Evolutionary conservation across 2,329 filamentous ascomycete genomes (phyloP).

Genomic region (Amauroascus verrucosus): DNA sequence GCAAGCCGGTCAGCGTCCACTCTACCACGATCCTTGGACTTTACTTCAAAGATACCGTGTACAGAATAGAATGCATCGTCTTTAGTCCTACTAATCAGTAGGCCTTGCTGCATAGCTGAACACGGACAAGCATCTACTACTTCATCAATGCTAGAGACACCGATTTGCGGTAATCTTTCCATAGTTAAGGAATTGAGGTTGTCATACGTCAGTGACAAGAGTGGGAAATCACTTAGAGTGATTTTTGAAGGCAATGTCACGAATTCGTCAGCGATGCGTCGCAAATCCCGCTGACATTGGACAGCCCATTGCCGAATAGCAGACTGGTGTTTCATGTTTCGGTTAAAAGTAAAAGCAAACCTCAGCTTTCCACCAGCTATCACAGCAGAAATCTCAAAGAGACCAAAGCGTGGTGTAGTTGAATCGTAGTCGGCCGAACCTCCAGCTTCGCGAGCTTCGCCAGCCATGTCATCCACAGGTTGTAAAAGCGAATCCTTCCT

Average conservation of each 20-base stretch:
- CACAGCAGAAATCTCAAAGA: slow-evolving; percentile 44
- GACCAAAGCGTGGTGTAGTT: slow-evolving; percentile 37
- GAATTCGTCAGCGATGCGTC: slow-evolving; percentile 23
- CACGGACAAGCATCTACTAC: slow-evolving; percentile 38
- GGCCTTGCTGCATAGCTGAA: slow-evolving; percentile 31
- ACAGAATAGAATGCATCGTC: slow-evolving; percentile 31
- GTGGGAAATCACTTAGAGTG: slow-evolving; percentile 38
- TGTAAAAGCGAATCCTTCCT: slow-evolving; percentile 35
- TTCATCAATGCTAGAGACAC: slow-evolving; percentile 22
- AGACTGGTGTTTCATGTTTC: slow-evolving; percentile 37
- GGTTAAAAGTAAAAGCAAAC: slow-evolving; percentile 43
- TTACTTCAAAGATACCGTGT: slow-evolving; percentile 31
- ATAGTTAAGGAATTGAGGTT: slow-evolving; percentile 31
- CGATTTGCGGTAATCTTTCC: slow-evolving; percentile 30
- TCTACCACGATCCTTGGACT: slow-evolving; percentile 11
- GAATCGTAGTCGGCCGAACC: slow-evolving; percentile 37
- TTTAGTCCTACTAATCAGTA: slow-evolving; percentile 27
- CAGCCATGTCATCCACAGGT: slow-evolving; percentile 33
- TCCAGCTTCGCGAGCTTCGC: slow-evolving; percentile 29
- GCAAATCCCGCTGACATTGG: slow-evolving; percentile 30
- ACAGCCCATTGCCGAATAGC: slow-evolving; percentile 37
- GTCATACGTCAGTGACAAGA: slow-evolving; percentile 37
- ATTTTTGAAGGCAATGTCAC: slow-evolving; percentile 19
- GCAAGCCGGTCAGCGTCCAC: slow-evolving; percentile 23
- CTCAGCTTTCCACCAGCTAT: slow-evolving; percentile 39